These are phyloP conservation scores for Theileria parva DNA, from an alignment of 169 alveolate genomes.

Conservation along the genomic window DNA sequence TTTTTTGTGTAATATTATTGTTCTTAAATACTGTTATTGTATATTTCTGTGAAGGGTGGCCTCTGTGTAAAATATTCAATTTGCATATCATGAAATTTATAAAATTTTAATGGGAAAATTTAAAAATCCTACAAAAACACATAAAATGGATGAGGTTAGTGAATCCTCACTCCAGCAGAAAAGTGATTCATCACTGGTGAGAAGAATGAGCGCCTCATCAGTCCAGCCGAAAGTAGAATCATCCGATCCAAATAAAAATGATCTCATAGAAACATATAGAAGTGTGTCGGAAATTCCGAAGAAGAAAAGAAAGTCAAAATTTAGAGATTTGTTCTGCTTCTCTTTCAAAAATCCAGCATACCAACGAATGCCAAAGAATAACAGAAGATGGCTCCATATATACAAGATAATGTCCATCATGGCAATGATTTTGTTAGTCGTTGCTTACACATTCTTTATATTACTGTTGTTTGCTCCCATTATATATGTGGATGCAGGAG, in stretches of 20 bases:
- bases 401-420: slow-evolving; percentile 20
- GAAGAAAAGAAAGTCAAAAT: not conserved
- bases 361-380: slow-evolving; percentile 37
- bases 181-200: not conserved
- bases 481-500: slow-evolving; percentile 59
- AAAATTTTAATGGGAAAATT: not conserved
- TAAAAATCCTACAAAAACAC: not conserved
- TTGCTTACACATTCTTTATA: slow-evolving; percentile 52
- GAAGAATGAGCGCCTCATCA: slow-evolving; percentile 22
- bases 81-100: not conserved
- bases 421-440: slow-evolving; percentile 25
- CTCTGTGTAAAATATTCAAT: not conserved
- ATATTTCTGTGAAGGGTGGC: not conserved
- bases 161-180: not conserved
- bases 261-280: not conserved
- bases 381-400: slow-evolving; percentile 40
- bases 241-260: not conserved
- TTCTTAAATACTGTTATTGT: not conserved
- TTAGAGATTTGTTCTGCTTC: not conserved
- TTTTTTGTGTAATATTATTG: not conserved
- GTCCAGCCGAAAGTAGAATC: not conserved
- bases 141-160: not conserved
- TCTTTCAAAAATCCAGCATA: not conserved
- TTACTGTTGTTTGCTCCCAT: slow-evolving; percentile 42
- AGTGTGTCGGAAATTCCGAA: not conserved